A percentile compares a stretch with the other conserved stretches of the same genome.
phyloP scores from a whole-genome alignment of 495 filamentous ascomycete genomes.

The Penicillium argentinense region DNA sequence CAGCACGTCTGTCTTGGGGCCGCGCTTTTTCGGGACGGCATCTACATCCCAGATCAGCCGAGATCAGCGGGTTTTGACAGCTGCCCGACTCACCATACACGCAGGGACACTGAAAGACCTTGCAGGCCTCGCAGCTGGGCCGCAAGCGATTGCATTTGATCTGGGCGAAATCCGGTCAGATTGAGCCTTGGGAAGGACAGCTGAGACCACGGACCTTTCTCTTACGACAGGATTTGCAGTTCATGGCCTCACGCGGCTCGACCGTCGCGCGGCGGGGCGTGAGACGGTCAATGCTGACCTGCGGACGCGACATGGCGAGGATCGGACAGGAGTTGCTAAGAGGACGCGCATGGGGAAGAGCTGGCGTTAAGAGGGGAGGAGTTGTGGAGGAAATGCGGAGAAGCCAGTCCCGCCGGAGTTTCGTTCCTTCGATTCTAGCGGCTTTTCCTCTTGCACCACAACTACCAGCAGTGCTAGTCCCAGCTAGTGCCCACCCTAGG shows the following conservation, averaged over 20 bases:
- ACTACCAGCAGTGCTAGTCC: no score
- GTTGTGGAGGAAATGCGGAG: conserved; percentile 8
- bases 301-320: conserved; percentile 64
- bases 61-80: neutral
- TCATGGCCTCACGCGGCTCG: conserved; percentile 86
- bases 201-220: conserved; percentile 69
- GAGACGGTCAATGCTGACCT: conserved; percentile 82
- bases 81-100: conserved; percentile 68
- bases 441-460: no score
- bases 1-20: conserved; percentile 84
- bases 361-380: neutral
- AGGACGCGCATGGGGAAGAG: conserved; percentile 10
- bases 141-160: conserved; percentile 88
- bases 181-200: no score
- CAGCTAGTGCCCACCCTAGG: no score
- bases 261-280: conserved; percentile 69
- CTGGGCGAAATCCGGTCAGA: no score
- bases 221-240: conserved; percentile 90
- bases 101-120: conserved; percentile 85
- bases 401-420: conserved; percentile 4
- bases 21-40: conserved; percentile 83
- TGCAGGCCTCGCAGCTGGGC: conserved; percentile 83
- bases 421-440: conserved; percentile 1
- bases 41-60: conserved; percentile 52
- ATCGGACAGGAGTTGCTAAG: no score